These are phyloP conservation scores for Myriosclerotinia duriaeana DNA, from an alignment of 2,329 filamentous ascomycete species.

Conservation along the genomic window DNA sequence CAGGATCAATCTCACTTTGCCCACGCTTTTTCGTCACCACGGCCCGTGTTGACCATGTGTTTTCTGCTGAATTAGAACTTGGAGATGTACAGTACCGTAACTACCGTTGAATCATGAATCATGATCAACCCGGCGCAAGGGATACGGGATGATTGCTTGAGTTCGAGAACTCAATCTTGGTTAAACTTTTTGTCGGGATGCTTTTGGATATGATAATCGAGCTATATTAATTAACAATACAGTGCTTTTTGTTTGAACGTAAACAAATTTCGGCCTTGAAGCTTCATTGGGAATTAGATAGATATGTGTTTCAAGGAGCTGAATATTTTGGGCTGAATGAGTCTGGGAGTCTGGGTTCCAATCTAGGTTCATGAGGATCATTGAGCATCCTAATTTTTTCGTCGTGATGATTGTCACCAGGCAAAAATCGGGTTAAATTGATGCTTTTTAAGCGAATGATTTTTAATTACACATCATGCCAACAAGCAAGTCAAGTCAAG, in stretches of 20 bases:
- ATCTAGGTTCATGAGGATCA: slow-evolving; percentile 17
- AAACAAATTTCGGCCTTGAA: slow-evolving; percentile 20
- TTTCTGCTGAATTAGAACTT: background rate
- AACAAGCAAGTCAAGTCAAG: background rate
- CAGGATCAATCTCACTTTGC: background rate
- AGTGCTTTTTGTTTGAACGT: slow-evolving; percentile 12
- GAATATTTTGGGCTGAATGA: slow-evolving; percentile 13
- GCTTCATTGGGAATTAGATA: slow-evolving; percentile 17
- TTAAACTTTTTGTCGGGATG: background rate
- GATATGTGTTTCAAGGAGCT: slow-evolving; percentile 15
- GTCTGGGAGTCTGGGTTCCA: background rate
- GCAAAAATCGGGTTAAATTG: background rate
- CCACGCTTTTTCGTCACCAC: slow-evolving; percentile 11
- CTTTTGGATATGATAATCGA: background rate
- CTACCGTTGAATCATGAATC: slow-evolving; percentile 2
- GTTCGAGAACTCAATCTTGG: slow-evolving; percentile 18
- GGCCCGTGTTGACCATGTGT: slow-evolving; percentile 23
- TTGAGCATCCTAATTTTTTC: slow-evolving; percentile 14
- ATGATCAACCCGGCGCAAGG: slow-evolving; percentile 24
- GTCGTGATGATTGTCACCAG: slow-evolving; percentile 4
- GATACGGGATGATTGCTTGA: slow-evolving; percentile 22
- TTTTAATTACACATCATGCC: slow-evolving; percentile 4
- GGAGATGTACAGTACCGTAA: slow-evolving; percentile 15
- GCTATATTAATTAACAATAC: background rate
- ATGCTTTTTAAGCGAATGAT: background rate